Base-by-base conservation (phyloP, 345 rosid genomes). In the Heritiera fomes region DNA sequence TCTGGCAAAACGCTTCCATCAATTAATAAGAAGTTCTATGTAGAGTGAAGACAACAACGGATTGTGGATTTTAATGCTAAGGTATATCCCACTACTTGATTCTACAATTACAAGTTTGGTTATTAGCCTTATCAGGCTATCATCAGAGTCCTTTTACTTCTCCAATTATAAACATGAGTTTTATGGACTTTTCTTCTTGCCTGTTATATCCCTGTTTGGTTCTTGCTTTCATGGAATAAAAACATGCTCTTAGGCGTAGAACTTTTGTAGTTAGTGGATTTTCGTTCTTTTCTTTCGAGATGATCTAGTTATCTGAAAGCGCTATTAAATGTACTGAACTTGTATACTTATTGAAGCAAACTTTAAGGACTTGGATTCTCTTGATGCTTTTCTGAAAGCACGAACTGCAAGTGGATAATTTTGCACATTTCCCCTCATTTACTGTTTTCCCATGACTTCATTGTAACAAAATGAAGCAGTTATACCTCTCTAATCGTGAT, bases 21-120 rank as follows among this genome's bases (percentile, higher is more conserved):
- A 23, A 82, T 89, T 79, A 83, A 72, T 79, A 90, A 89, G 78
- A 85, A 81, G 71, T 96, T 87, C 83, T 90, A 85, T 84, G 82
- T 92, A 76, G 98, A 96, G 84, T 96, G 93, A 94, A 77, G 75
- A 63, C 64, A 66, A 49, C 81, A 86, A 81, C 15, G 55, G 32
- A n/a, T 69, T 20, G 58, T 14, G 10, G 14, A 73, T 32, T 32
- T 20, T 65, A 53, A 64, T 45, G 5, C 58, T 73, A 47, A 83
- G 79, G 86, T 80, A 77, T n/a, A 20, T 61, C 41, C 18, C 7
- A 17, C 60, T 12, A 49, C 66, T 79, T 81, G 40, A 7, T 68
- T 12, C 52, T 55, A 40, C 9, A 30, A 32, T 62, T 50, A 23
- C 2, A 15, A 71, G 52, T 15, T 71, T 71, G 75, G 75, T 7